phyloP scores from a whole-genome alignment of 1,284 basidiomycete genomes.

The Cutaneotrichosporon daszewskae region DNA sequence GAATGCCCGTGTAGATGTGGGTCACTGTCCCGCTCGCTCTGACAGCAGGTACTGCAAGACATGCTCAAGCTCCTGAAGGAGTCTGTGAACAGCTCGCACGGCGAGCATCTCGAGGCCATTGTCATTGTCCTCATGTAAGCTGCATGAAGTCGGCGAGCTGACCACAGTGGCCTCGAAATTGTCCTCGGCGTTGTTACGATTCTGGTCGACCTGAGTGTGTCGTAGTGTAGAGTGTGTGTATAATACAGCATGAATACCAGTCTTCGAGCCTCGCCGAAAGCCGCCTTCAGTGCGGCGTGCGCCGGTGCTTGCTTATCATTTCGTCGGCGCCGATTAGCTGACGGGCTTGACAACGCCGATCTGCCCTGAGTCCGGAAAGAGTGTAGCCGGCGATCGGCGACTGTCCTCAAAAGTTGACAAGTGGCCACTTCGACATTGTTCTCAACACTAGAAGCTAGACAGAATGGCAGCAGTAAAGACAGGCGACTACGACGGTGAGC shows the following conservation, averaged over 20 bases:
- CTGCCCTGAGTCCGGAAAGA: no score
- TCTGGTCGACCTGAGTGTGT: slow-evolving; percentile 58
- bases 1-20: slow-evolving; percentile 79
- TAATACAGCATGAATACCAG: neutral
- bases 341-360: no score
- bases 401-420: no score
- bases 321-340: no score
- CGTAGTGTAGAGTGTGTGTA: slow-evolving; percentile 16
- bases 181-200: slow-evolving; percentile 68
- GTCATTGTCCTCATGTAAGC: slow-evolving; percentile 88
- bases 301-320: no score
- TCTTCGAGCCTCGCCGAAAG: no score
- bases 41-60: slow-evolving; percentile 76
- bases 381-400: no score
- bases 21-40: slow-evolving; percentile 3
- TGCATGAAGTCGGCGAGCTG: neutral
- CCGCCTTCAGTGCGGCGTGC: no score
- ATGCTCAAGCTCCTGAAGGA: slow-evolving; percentile 95
- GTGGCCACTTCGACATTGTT: neutral
- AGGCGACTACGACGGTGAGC: slow-evolving; percentile 38
- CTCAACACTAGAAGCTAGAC: neutral
- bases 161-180: slow-evolving; percentile 39
- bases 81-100: slow-evolving; percentile 76
- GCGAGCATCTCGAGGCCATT: slow-evolving; percentile 90
- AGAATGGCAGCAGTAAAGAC: slow-evolving; percentile 32